phyloP scores from a whole-genome alignment of 805 yeast genomes.

The Clavispora carvajalis region DNA sequence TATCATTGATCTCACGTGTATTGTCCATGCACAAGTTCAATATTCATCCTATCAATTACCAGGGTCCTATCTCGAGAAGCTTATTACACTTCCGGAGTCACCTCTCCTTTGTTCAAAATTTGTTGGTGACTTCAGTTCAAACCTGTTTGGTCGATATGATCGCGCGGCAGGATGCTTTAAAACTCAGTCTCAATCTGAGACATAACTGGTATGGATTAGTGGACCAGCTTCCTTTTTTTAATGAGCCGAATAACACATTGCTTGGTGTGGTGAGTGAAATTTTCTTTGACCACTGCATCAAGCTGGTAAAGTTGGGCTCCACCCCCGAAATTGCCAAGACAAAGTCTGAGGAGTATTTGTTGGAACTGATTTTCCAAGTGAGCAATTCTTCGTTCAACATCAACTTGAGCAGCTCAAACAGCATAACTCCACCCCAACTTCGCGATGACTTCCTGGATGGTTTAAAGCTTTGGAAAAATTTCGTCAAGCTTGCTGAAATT shows the following conservation, averaged over 20 bases:
- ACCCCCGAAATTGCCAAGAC: conserved; percentile 24
- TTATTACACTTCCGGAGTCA: conserved; percentile 65
- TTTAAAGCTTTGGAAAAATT: conserved; percentile 31
- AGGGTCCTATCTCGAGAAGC: conserved; percentile 67
- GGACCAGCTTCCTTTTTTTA: conserved; percentile 55
- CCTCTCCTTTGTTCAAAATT: conserved; percentile 45
- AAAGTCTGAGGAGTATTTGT: conserved; percentile 26
- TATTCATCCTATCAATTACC: conserved; percentile 41
- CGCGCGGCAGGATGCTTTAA: conserved; percentile 44
- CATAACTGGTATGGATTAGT: conserved; percentile 57
- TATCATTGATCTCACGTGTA: conserved; percentile 32
- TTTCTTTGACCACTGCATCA: conserved; percentile 41
- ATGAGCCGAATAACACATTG: conserved; percentile 53
- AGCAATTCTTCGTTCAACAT: conserved; percentile 34
- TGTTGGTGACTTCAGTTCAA: conserved; percentile 52
- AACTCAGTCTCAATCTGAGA: conserved; percentile 37
- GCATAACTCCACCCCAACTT: conserved; percentile 29
- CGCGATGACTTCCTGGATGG: conserved; percentile 28
- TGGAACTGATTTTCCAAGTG: conserved; percentile 34
- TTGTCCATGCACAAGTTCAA: conserved; percentile 32
- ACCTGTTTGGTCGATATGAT: conserved; percentile 44
- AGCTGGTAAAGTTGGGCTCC: conserved; percentile 19
- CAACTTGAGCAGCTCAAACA: conserved; percentile 37
- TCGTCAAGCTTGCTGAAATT: conserved; percentile 22
- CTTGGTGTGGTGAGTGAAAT: conserved; percentile 56